Percentiles rank a stretch among this genome's conserved stretches.
These are phyloP conservation scores for Lunasporangiospora selenospora DNA, from an alignment of 192 early-diverging fungal species.

Conservation along the genomic window DNA sequence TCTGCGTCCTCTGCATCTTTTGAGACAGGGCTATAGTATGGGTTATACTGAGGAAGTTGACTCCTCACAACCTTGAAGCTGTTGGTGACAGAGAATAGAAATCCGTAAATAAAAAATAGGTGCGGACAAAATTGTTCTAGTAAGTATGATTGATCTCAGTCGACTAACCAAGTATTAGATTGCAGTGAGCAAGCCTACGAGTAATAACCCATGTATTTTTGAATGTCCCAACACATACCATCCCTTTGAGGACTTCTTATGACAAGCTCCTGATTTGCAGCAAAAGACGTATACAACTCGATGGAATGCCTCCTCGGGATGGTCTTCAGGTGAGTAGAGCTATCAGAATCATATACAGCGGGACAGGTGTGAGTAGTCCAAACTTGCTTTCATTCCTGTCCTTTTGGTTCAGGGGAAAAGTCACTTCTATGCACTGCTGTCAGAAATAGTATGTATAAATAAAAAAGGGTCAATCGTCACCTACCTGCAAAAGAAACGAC, in stretches of 20 bases:
- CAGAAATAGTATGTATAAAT: background rate
- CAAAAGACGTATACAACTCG: conserved; percentile 92
- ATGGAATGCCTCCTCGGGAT: conserved; percentile 85
- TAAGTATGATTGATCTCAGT: too few species aligned
- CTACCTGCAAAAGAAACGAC: conserved; percentile 83
- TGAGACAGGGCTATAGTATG: conserved; percentile 59
- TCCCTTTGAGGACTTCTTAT: conserved; percentile 60
- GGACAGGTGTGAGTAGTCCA: conserved; percentile 4
- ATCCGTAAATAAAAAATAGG: too few species aligned
- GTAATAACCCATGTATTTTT: too few species aligned
- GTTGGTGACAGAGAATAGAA: conserved; percentile 6
- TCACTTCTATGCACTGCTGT: background rate
- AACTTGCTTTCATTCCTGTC: background rate
- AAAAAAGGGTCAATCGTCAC: conserved; percentile 18
- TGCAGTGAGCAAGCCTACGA: background rate
- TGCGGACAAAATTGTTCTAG: too few species aligned
- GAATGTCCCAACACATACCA: too few species aligned
- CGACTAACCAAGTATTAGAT: conserved; percentile 1
- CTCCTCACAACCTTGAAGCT: conserved; percentile 88
- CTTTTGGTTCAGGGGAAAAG: too few species aligned
- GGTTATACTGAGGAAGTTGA: conserved; percentile 79
- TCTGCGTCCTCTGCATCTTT: conserved; percentile 31
- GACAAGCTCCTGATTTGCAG: conserved; percentile 89
- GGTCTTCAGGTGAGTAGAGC: conserved; percentile 94
- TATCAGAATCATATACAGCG: conserved; percentile 23